phyloP scores from a whole-genome alignment of 2,329 filamentous ascomycete genomes.

The Colletotrichum destructivum region DNA sequence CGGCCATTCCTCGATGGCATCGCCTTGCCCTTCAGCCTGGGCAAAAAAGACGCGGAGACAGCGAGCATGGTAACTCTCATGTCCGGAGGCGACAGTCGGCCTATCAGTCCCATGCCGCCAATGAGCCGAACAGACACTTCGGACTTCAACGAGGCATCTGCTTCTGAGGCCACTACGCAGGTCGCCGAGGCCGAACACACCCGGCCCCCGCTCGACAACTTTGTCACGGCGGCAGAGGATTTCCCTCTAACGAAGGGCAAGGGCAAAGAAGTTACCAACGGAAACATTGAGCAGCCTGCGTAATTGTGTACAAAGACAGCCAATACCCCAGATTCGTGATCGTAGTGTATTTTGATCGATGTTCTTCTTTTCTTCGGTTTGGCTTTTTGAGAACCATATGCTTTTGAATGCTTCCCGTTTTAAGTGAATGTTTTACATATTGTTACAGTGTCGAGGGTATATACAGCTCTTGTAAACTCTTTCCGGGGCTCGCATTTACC shows the following conservation, averaged over 20 bases:
- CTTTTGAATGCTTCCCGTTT: neutral
- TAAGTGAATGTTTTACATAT: slow-evolving; percentile 33
- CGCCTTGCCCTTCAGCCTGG: slow-evolving; percentile 80
- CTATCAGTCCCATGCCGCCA: slow-evolving; percentile 50
- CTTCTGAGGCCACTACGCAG: slow-evolving; percentile 14
- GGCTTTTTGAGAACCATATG: neutral
- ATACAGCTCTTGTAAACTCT: slow-evolving; percentile 31
- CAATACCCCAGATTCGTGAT: slow-evolving; percentile 15
- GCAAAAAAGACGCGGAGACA: slow-evolving; percentile 71
- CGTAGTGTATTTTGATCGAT: neutral
- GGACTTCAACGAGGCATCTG: neutral
- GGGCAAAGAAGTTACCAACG: slow-evolving; percentile 28
- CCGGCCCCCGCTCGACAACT: slow-evolving; percentile 66
- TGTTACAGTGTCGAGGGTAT: slow-evolving; percentile 41
- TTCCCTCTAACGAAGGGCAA: slow-evolving; percentile 49
- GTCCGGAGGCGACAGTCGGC: slow-evolving; percentile 57
- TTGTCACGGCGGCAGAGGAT: slow-evolving; percentile 67
- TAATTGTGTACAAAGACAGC: slow-evolving; percentile 1
- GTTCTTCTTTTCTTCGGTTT: neutral
- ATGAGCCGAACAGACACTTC: slow-evolving; percentile 5
- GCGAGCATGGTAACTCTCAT: slow-evolving; percentile 80
- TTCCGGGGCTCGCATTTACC: neutral
- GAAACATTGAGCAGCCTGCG: slow-evolving; percentile 3
- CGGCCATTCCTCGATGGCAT: slow-evolving; percentile 78
- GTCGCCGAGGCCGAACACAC: slow-evolving; percentile 12